Conservation (phyloP, 495 filamentous ascomycete species). For the Penicillium macrosclerotiorum region DNA sequence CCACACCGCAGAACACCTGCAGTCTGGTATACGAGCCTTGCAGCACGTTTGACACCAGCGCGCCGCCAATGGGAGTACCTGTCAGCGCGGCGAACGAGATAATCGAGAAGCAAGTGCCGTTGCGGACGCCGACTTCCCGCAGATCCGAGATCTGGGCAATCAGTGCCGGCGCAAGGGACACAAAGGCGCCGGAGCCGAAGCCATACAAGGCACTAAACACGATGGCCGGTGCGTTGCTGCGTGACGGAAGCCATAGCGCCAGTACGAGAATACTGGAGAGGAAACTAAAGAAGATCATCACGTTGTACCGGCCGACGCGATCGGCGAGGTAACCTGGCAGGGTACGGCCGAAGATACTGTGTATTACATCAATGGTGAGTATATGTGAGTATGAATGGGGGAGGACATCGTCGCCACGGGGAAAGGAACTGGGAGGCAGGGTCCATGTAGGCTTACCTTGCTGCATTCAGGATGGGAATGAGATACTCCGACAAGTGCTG, state of each 20-base stretch:
- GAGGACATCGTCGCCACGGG: background rate
- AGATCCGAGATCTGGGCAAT: constrained; percentile 72
- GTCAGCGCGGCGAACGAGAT: constrained; percentile 64
- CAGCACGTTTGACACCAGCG: constrained; percentile 52
- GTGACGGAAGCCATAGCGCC: constrained; percentile 65
- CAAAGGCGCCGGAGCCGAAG: constrained; percentile 69
- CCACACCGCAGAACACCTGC: constrained; percentile 65
- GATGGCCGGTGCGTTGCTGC: constrained; percentile 59
- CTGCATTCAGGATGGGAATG: constrained; percentile 69
- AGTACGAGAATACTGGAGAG: constrained; percentile 63
- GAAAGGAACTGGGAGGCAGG: background rate
- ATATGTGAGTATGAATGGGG: background rate
- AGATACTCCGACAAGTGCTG: constrained; percentile 58
- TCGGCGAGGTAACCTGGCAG: constrained; percentile 71
- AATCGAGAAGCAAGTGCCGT: constrained; percentile 64
- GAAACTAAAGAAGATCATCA: constrained; percentile 61
- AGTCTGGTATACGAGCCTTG: constrained; percentile 57
- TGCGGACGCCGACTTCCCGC: constrained; percentile 69
- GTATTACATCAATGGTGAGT: no score
- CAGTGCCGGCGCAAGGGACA: constrained; percentile 57
- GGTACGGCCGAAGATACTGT: constrained; percentile 70
- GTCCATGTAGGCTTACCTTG: no score
- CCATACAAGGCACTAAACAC: constrained; percentile 67
- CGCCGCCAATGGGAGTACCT: constrained; percentile 72
- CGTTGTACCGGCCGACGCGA: constrained; percentile 70